Base-by-base conservation (phyloP, 371 early-diverging fungal species). In the Circinella minor region DNA sequence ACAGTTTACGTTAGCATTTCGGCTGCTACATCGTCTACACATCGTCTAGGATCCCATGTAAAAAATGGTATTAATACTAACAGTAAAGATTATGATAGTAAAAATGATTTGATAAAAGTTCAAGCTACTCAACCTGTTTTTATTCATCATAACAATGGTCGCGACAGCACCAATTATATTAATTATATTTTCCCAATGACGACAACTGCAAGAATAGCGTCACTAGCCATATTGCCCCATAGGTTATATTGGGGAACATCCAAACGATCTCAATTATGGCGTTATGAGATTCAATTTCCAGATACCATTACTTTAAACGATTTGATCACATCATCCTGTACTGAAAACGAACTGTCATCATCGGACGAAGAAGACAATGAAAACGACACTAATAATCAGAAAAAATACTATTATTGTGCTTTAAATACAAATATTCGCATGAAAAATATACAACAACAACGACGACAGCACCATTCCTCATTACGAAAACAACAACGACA, bases 201-300 rank as follows among this genome's bases (percentile, higher is more conserved):
- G 51, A 51, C 51, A 0, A 51, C 51, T n/a, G 27, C 27, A 27
- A 27, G 27, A 27, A 27, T 1, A 27, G 27, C 27, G 27, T 1
- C 27, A 27, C 27, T 2, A 27, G 27, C 27, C 2, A 27, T 27
- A 27, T 27, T 27, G 27, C 27, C 27, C 27, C 27, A 34, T 10
- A 63, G 37, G n/a, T 27, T 63, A n/a, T 63, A 36, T 27, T 63
- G 63, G 63, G 63, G 63, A 9, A 63, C 63, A 27, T 48, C 63
- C 10, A 63, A 47, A 43, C 27, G 20, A 9, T 36, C 49, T 14
- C 63, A 27, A 46, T 36, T 20, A 15, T 63, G 63, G 63, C 63
- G 49, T 7, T 63, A 63, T 34, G 63, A 63, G 14, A 13, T 63
- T 13, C 34, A 43, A 27, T 15, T 63, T 18, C 48, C 63, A 20